Base-by-base conservation (phyloP, 495 filamentous ascomycete genomes). In the Podospora pseudocomata region DNA sequence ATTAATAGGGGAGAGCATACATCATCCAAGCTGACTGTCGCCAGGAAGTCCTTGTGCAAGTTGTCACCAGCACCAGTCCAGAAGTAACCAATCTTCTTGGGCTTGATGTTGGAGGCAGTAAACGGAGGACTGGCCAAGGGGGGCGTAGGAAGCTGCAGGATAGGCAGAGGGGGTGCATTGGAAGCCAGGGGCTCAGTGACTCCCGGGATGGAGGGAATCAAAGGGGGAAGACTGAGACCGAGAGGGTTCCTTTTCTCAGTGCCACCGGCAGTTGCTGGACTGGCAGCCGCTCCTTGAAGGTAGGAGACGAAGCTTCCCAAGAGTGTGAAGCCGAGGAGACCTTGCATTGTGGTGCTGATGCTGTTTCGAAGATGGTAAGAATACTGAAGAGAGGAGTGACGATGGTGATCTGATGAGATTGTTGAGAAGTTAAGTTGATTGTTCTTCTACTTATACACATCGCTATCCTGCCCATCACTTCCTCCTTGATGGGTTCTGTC, bases 31-130 rank as follows among this genome's bases (percentile, higher is more conserved):
- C 81, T 85, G 73, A 86, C 84, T 5, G 86, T 85, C 4, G 84
- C 86, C 30, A 89, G 74, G 75, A 89, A 89, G 68, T 89, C 86
- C 68, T 83, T 83, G 75, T 89, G 86, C 61, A 80, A 65, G 71
- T 88, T 88, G 73, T 89, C 86, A 20, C 82, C 86, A 15, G 86
- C 79, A 39, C 81, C 87, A 64, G 86, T 86, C 84, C 85, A 89
- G 76, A 88, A 88, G 75, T 87, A 88, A 3, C 86, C 87, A 68
- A 89, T 87, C 78, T 88, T 89, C 84, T 88, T 88, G 54, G 87
- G 86, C 76, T 83, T 82, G 69, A 88, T 84, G 54, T 84, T 74
- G 72, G 84, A 86, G 5, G 79, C 74, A 56, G 76, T 79, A 65
- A 86, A 87, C 5, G 84, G 85, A 23, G 83, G 83, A 61, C 84